These are phyloP conservation scores for Mimosa pudica DNA, from an alignment of 306 rosid species.

Conservation along the genomic window DNA sequence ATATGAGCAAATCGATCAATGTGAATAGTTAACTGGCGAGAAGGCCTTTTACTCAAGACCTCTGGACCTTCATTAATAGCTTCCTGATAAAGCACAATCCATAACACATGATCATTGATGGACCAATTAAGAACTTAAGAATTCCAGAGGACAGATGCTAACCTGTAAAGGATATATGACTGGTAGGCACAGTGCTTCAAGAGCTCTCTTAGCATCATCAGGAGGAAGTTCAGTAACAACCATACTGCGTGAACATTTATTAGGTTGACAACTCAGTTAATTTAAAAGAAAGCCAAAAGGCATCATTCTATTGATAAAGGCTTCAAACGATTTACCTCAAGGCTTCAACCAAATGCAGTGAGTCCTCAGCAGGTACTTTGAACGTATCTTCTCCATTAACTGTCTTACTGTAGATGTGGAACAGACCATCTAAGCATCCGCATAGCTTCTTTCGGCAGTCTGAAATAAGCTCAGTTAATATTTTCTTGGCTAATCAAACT, in stretches of 20 bases:
- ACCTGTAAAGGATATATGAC: conserved; percentile 93
- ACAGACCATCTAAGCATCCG: conserved; percentile 92
- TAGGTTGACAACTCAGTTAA: conserved; percentile 36
- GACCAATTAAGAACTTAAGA: background rate
- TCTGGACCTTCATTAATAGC: conserved; percentile 85
- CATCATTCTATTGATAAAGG: conserved; percentile 25
- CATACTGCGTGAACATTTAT: conserved; percentile 55
- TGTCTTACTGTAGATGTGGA: conserved; percentile 82
- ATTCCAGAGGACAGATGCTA: conserved; percentile 36
- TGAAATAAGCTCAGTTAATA: conserved; percentile 39
- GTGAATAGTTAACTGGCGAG: conserved; percentile 90
- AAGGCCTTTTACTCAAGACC: conserved; percentile 67
- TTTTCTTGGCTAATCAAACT: background rate
- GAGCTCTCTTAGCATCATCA: conserved; percentile 84
- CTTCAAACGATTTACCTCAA: conserved; percentile 60
- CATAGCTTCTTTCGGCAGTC: conserved; percentile 97
- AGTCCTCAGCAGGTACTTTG: conserved; percentile 94
- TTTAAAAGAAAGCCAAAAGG: conserved; percentile 31
- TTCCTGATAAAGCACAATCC: conserved; percentile 65
- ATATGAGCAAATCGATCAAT: conserved; percentile 96
- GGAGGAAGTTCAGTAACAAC: conserved; percentile 94
- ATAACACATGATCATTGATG: conserved; percentile 35
- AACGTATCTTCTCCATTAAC: conserved; percentile 86
- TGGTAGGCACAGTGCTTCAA: conserved; percentile 93
- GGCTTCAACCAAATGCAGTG: conserved; percentile 94